A percentile compares a stretch with the other conserved stretches of the same genome.
Conservation (phyloP, 345 rosid genomes). For the Conringia planisiliqua region DNA sequence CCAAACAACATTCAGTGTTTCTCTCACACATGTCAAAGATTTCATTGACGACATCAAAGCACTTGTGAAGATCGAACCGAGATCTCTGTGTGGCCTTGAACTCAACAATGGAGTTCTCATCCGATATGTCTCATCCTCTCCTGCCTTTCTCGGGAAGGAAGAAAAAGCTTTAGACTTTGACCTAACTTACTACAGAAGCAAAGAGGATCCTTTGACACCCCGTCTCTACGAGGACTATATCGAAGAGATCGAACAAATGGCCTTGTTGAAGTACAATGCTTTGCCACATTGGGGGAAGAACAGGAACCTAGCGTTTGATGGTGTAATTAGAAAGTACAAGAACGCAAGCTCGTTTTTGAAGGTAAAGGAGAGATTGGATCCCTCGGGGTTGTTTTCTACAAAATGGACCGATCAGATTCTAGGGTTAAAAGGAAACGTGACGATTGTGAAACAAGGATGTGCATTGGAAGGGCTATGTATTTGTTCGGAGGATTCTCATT, state of each 20-base stretch:
- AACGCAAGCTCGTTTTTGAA: slow-evolving; percentile 41
- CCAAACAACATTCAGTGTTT: slow-evolving; percentile 55
- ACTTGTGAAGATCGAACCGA: slow-evolving; percentile 45
- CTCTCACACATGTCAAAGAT: slow-evolving; percentile 37
- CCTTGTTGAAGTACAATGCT: slow-evolving; percentile 59
- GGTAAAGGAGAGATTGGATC: slow-evolving; percentile 57
- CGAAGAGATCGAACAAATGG: slow-evolving; percentile 85
- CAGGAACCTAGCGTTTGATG: slow-evolving; percentile 52
- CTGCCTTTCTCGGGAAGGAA: slow-evolving; percentile 62
- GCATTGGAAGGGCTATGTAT: slow-evolving; percentile 66
- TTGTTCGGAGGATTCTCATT: slow-evolving; percentile 62
- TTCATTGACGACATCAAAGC: slow-evolving; percentile 60
- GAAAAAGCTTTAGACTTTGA: slow-evolving; percentile 73
- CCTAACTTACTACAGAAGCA: slow-evolving; percentile 67
- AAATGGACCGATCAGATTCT: slow-evolving; percentile 71
- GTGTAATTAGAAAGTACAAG: slow-evolving; percentile 47
- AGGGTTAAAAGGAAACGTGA: slow-evolving; percentile 44
- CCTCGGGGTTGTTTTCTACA: slow-evolving; percentile 63
- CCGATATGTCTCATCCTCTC: slow-evolving; percentile 68
- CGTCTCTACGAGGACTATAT: slow-evolving; percentile 55
- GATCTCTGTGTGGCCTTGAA: slow-evolving; percentile 50
- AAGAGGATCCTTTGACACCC: slow-evolving; percentile 59
- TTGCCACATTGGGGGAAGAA: slow-evolving; percentile 89
- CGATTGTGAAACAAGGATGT: slow-evolving; percentile 47
- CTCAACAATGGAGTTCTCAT: slow-evolving; percentile 60